Percentiles rank a stretch among this genome's conserved stretches.
phyloP scores from a whole-genome alignment of 352 stramenopile genomes.

The Phytophthora tubulina region DNA sequence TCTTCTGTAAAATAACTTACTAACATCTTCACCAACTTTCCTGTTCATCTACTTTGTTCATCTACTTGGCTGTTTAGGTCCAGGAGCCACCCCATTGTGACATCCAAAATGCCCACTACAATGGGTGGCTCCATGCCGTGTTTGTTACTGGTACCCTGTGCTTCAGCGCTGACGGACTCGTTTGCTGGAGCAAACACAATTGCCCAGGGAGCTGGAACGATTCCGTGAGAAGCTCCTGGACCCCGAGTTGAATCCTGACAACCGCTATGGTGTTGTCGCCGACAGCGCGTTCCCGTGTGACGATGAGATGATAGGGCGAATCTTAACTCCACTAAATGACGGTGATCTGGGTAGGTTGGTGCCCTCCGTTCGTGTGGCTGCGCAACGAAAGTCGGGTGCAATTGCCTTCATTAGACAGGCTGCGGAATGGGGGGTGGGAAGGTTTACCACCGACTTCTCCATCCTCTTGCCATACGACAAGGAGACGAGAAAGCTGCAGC shows the following conservation, averaged over 20 bases:
- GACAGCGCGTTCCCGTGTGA: conserved; percentile 16
- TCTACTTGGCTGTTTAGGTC: neutral
- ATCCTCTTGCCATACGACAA: no score
- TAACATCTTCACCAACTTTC: no score
- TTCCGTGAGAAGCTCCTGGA: conserved; percentile 10
- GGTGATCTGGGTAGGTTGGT: neutral
- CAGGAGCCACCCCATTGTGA: neutral
- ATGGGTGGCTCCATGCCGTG: conserved; percentile 26
- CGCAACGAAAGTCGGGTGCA: neutral
- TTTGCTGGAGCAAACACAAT: conserved; percentile 25
- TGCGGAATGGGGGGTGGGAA: neutral
- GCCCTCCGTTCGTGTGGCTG: neutral
- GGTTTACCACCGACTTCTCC: no score
- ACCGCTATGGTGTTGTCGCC: conserved; percentile 2
- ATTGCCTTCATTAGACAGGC: neutral
- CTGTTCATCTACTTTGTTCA: neutral
- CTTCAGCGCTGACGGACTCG: conserved; percentile 22
- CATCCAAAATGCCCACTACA: conserved; percentile 29
- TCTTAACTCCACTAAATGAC: conserved; percentile 6
- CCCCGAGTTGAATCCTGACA: neutral
- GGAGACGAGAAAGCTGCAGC: no score
- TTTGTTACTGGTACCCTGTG: conserved; percentile 11
- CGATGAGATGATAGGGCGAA: neutral
- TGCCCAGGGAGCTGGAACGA: conserved; percentile 31
- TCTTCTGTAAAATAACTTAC: no score